Percentiles rank a stretch among this genome's conserved stretches.
Conservation (phyloP, 371 early-diverging fungal genomes). For the Sporodiniella umbellata region DNA sequence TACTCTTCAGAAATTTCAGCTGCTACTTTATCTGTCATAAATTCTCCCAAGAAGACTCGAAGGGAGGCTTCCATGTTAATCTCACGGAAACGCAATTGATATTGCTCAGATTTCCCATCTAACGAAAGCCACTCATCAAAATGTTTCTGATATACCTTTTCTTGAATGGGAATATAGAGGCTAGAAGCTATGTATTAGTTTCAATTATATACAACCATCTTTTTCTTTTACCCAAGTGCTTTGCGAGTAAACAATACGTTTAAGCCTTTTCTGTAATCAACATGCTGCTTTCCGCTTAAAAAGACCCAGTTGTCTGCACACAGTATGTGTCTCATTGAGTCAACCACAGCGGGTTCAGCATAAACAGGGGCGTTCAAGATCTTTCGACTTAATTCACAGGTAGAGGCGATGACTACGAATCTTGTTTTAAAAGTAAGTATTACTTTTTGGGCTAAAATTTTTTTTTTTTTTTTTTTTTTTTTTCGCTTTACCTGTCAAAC, state of each 20-base stretch:
- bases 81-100: constrained; percentile 50
- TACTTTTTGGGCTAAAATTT: background rate
- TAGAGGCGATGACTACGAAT: constrained; percentile 53
- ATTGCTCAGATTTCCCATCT: constrained; percentile 36
- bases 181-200: constrained; percentile 7
- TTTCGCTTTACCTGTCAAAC: constrained; percentile 42
- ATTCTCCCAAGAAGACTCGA: constrained; percentile 50
- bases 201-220: background rate
- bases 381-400: constrained; percentile 50
- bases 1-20: constrained; percentile 44
- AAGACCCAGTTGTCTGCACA: constrained; percentile 54
- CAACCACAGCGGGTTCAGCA: constrained; percentile 46
- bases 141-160: constrained; percentile 42
- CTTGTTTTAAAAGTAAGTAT: constrained; percentile 13
- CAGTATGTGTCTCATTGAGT: constrained; percentile 48
- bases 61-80: constrained; percentile 51
- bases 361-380: constrained; percentile 46
- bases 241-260: constrained; percentile 49
- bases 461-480: constrained; percentile 2
- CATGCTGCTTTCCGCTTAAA: constrained; percentile 46
- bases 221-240: constrained; percentile 40
- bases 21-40: constrained; percentile 44
- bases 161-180: constrained; percentile 49
- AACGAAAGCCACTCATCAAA: constrained; percentile 43
- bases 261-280: constrained; percentile 47